These are phyloP conservation scores for Hibiscus mutabilis DNA, from an alignment of 345 rosid genomes.

Conservation along the genomic window DNA sequence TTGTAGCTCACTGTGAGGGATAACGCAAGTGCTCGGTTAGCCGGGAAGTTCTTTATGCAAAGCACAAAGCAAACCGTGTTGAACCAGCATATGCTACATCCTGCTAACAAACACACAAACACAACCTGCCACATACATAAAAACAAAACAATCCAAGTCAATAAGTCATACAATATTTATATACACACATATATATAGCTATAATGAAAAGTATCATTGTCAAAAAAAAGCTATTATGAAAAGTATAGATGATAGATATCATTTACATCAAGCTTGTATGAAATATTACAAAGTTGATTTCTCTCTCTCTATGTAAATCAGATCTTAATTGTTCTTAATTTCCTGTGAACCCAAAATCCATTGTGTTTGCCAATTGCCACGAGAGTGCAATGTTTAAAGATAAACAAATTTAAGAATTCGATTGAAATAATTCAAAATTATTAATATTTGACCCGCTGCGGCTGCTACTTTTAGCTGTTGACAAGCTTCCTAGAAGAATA, in stretches of 20 bases:
- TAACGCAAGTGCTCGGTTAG: conserved; percentile 66
- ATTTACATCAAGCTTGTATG: too few relatives aligned
- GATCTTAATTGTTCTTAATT: background rate
- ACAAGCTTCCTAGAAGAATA: too few relatives aligned
- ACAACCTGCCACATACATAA: conserved; percentile 47
- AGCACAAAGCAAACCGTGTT: conserved; percentile 93
- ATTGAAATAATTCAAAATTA: too few relatives aligned
- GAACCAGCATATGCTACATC: conserved; percentile 95
- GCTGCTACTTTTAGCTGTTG: too few relatives aligned
- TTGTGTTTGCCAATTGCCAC: background rate
- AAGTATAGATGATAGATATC: too few relatives aligned
- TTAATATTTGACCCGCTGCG: too few relatives aligned
- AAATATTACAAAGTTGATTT: too few relatives aligned
- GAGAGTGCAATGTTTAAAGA: background rate
- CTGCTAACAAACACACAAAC: conserved; percentile 73
- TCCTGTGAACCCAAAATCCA: background rate
- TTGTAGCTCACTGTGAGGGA: conserved; percentile 92
- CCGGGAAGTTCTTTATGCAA: conserved; percentile 78
- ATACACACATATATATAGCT: background rate
- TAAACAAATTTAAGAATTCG: too few relatives aligned
- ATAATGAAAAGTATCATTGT: too few relatives aligned
- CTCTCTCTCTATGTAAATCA: too few relatives aligned
- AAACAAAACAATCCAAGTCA: background rate
- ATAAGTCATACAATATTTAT: background rate
- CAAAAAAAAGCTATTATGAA: too few relatives aligned